These are phyloP conservation scores for Hypoxylon sp. DNA, from an alignment of 2,329 filamentous ascomycete species.

Conservation along the genomic window DNA sequence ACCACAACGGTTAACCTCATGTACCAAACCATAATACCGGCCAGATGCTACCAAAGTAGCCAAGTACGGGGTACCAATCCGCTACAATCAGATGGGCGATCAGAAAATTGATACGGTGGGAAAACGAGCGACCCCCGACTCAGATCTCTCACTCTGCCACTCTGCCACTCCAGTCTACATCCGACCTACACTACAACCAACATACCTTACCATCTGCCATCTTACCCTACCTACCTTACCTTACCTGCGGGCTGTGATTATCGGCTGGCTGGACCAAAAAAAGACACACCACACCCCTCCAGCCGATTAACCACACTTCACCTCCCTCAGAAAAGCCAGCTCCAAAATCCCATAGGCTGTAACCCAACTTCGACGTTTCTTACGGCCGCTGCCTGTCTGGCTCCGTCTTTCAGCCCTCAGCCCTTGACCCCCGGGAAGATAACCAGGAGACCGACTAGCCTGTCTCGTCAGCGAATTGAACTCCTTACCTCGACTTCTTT, in stretches of 20 bases:
- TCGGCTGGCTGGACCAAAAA: conserved; percentile 28
- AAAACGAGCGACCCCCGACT: conserved; percentile 28
- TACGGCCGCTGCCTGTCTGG: conserved; percentile 21
- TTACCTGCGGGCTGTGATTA: conserved; percentile 30
- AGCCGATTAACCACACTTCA: conserved; percentile 30
- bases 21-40: conserved; percentile 10
- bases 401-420: conserved; percentile 37
- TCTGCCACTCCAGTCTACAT: no score
- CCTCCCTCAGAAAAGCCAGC: conserved; percentile 22
- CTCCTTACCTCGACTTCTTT: conserved; percentile 50
- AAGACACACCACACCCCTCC: conserved; percentile 26
- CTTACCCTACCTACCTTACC: conserved; percentile 13
- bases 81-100: conserved; percentile 5
- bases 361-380: conserved; percentile 29
- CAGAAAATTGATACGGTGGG: conserved; percentile 30
- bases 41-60: background rate
- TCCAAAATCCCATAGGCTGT: conserved; percentile 40
- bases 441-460: conserved; percentile 35
- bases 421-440: conserved; percentile 30
- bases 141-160: conserved; percentile 33
- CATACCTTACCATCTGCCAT: conserved; percentile 22
- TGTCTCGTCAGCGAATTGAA: conserved; percentile 53
- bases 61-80: conserved; percentile 22
- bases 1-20: conserved; percentile 23
- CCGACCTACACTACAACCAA: conserved; percentile 5